Evolutionary conservation across 2,329 filamentous ascomycete species (phyloP), one percentile per base, ranked within the genome.

Genomic region (Pseudopyricularia javanii): DNA sequence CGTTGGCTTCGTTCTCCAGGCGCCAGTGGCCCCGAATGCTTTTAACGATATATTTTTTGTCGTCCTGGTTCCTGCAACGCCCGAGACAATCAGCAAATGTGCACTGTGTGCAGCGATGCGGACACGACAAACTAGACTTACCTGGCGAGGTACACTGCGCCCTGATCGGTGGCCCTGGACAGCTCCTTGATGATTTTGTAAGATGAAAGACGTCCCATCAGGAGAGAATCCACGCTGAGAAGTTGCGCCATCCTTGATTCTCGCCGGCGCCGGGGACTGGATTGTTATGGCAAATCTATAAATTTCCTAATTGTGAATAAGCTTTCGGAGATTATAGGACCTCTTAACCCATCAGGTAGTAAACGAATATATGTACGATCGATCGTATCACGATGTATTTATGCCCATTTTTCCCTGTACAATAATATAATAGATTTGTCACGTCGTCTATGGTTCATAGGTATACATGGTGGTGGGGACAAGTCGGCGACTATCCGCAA

Each of bases 1-100:
- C 51, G 17, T 57, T 56, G 53, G 60, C 56, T 66, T 67, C 61
- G 47, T 63, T 63, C 51, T 50, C 49, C 15, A 61, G 51, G 12
- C 56, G 58, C 59, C 54, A 61, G 47, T 61, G 58, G 54, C 55
- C 56, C n/a, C 56, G 48, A 50, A 61, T 57, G 52, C 57, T 59
- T 52, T 60, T 63, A 45, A 60, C 55, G 32, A 61, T 60, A 51
- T 55, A 60, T 30, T 50, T 56, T 51, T 60, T 55, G 48, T 54
- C 56, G 47, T 49, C 54, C 47, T 32, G 52, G 49, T 58, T 56
- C 53, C 58, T 59, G 52, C 40, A 28, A 30, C 28, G 28, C 24
- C 26, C 28, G 35, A 35, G 24, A 45, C 51, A 26, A 43, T 57
- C 40, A 55, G 40, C 30, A 51, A 12, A 49, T 51, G 7, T 49